Evolutionary conservation across 179 eudicot genomes (phyloP), one percentile per base, ranked within the genome.

Genomic region (Monotropa hypopitys): DNA sequence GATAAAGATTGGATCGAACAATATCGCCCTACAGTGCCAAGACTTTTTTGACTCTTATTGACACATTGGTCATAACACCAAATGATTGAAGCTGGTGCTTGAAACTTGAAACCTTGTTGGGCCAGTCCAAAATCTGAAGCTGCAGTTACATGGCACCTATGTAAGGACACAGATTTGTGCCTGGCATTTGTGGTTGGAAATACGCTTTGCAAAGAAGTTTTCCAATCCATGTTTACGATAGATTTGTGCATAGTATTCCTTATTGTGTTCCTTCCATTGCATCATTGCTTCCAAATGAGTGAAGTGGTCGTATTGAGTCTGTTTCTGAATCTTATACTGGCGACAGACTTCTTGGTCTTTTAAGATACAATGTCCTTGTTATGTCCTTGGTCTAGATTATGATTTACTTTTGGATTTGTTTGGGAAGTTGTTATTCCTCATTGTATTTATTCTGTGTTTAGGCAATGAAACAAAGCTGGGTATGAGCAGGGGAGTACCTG

Each of bases 381-480:
- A n/a, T 11, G 35, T 70, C 46, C 43, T 46, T 47, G 40, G n/a
- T 38, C 20, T 30, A 26, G n/a, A 38, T 45, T 30, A 35, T 28
- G 26, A 13, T 45, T 18, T 47, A 21, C 45, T 65, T 65, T 4
- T 70, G 47, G 62, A 46, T 40, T 76, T 43, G n/a, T 38, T 21
- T 57, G 32, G 23, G 77, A 16, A 15, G 7, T 45, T 76, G 7
- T 38, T 15, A 20, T 73, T 73, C 47, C 76, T 73, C 33, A 38
- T 21, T 56, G 20, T 38, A 53, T 54, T 56, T 40, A 28, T 61
- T 46, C 4, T 26, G 33, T 20, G 46, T 84, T 57, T 81, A 95
- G 98, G 99, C 78, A 95, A 95, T 81, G 96, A 95, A 84, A 95
- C 97, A 77, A 95, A 95, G 87, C 87, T 95, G 83, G 99, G 97